A percentile compares a stretch with the other conserved stretches of the same genome.
Conservation (phyloP, 139 green algal species). For the Nannochloris sp. region DNA sequence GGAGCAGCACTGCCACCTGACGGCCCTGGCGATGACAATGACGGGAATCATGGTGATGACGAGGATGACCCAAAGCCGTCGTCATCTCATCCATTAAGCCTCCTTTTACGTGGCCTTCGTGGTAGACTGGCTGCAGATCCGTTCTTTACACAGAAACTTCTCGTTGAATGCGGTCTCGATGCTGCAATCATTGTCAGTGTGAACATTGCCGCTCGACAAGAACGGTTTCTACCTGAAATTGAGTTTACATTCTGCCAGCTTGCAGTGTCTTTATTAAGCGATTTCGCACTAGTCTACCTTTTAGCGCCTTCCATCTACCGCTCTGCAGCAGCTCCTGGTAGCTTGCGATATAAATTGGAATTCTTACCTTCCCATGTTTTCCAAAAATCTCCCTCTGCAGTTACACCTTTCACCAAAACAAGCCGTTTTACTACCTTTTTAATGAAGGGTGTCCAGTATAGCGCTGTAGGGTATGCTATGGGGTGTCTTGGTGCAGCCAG, state of each 20-base stretch:
- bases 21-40: not conserved
- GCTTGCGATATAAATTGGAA: not conserved
- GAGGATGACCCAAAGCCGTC: not conserved
- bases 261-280: conserved; percentile 12
- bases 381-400: conserved; percentile 1
- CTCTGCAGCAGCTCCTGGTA: not conserved
- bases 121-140: conserved; percentile 13
- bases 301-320: conserved; percentile 1
- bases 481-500: conserved; percentile 2
- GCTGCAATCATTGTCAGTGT: conserved; percentile 17
- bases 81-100: not conserved
- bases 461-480: conserved; percentile 12
- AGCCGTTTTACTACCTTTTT: conserved; percentile 1
- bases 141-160: conserved; percentile 18
- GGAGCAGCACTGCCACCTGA: not conserved
- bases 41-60: not conserved
- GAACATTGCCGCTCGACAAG: conserved; percentile 6
- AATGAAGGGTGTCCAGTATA: conserved; percentile 20
- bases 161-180: conserved; percentile 20
- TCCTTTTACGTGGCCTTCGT: not conserved
- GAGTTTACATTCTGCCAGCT: conserved; percentile 28
- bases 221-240: conserved; percentile 9
- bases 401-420: conserved; percentile 3
- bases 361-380: conserved; percentile 19
- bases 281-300: conserved; percentile 31